Evolutionary conservation across 2,329 filamentous ascomycete species (phyloP).

Genomic region (Hypoxylon sp.): DNA sequence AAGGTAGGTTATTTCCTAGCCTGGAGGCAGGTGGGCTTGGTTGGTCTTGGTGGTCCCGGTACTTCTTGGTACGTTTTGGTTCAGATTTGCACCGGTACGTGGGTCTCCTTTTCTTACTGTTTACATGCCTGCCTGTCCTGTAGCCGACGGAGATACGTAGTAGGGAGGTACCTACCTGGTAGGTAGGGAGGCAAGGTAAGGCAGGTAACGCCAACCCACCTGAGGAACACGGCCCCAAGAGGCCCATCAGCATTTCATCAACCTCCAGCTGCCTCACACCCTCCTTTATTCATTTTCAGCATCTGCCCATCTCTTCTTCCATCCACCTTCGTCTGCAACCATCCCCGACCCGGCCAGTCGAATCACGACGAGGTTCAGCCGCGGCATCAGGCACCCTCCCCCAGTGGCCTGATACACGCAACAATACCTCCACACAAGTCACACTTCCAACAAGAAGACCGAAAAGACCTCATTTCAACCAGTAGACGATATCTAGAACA

Average conservation of each 20-base stretch:
- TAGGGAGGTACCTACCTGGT: slow-evolving; percentile 21
- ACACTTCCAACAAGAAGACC: slow-evolving; percentile 8
- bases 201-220: slow-evolving; percentile 46
- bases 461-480: neutral
- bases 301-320: slow-evolving; percentile 2
- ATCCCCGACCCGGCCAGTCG: slow-evolving; percentile 16
- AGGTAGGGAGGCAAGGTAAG: slow-evolving; percentile 37
- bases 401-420: slow-evolving; percentile 1
- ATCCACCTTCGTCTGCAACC: slow-evolving; percentile 34
- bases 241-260: slow-evolving; percentile 12
- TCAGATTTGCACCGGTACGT: slow-evolving; percentile 38
- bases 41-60: slow-evolving; percentile 9
- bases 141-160: slow-evolving; percentile 25
- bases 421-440: slow-evolving; percentile 22
- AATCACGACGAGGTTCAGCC: slow-evolving; percentile 14
- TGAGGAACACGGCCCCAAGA: slow-evolving; percentile 20
- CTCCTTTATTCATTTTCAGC: slow-evolving; percentile 19
- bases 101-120: slow-evolving; percentile 37
- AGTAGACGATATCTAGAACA: slow-evolving; percentile 13
- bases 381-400: slow-evolving; percentile 11
- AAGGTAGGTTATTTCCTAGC: slow-evolving; percentile 17
- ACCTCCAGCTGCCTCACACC: too few species aligned
- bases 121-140: slow-evolving; percentile 34
- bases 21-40: neutral
- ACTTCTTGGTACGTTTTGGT: slow-evolving; percentile 25